Conservation (phyloP, 2,329 filamentous ascomycete species). For the Clarireedia hainanense region DNA sequence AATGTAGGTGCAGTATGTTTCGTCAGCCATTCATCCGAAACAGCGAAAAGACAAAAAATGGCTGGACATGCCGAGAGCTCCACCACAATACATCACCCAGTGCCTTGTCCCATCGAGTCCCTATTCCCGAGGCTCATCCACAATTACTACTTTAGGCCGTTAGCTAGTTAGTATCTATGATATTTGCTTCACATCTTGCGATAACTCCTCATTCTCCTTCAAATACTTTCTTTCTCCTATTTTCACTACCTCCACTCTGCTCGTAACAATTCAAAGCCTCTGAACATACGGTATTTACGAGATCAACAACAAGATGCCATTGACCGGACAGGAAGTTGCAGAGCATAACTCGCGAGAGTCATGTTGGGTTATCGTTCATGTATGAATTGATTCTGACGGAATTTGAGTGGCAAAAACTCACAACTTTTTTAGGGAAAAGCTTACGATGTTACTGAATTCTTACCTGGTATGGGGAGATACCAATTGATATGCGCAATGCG, state of each 20-base stretch:
- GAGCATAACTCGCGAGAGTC: constrained; percentile 75
- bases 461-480: constrained; percentile 50
- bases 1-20: neutral
- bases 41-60: neutral
- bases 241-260: neutral
- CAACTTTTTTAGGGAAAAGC: constrained; percentile 55
- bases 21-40: constrained; percentile 11
- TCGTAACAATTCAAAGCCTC: neutral
- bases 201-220: neutral
- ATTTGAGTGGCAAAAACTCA: constrained; percentile 10
- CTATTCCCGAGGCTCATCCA: constrained; percentile 2
- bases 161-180: neutral
- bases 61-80: constrained; percentile 3
- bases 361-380: constrained; percentile 88
- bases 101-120: too few species aligned
- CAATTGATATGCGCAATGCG: neutral
- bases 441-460: constrained; percentile 84
- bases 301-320: constrained; percentile 19
- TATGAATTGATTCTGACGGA: constrained; percentile 25
- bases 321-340: constrained; percentile 51
- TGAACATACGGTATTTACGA: neutral
- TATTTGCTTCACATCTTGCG: neutral
- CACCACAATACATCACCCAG: neutral
- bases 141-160: neutral
- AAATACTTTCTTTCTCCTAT: neutral